Base-by-base conservation (phyloP, 2,329 filamentous ascomycete genomes). In the Cryphonectria nitschkei region DNA sequence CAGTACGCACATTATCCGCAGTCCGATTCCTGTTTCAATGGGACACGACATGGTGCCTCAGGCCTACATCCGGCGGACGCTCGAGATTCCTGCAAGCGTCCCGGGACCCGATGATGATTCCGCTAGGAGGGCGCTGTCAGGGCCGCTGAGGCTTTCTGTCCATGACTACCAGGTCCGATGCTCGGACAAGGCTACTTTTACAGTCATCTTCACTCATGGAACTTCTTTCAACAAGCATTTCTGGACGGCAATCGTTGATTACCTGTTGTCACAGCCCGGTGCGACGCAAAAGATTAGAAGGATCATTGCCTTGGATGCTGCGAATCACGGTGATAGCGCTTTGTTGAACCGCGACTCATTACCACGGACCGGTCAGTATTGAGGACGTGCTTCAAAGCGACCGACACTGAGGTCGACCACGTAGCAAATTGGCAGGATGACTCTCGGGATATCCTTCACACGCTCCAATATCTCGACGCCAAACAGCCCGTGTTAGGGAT, bases 321-420 rank as follows among this genome's bases (percentile, higher is more conserved):
- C 67, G 11, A 72, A 72, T 43, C 70, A 72, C 29, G 70, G 70
- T 14, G 70, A 72, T 26, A 72, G 70, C 22, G 70, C 70, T 0
- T 1, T 69, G 3, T 58, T 72, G 13, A 72, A 72, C 8, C 54
- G 58, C 6, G 37, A 29, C 46, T 19, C 62, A 3, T 39, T 72
- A n/a, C 70, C 64, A 6, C 34, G 8, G 1, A 64, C 54, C 61
- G 67, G 70, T 72, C 0, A 26, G 56, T 5, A n/a, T 7, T 41
- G 39, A 4, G 1, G 14, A 29, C 39, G 1, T n/a, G n/a, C 22
- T 3, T 29, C 16, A 65, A 4, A 52, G 43, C 43, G 14, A 46
- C 14, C 43, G 16, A 46, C 13, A 46, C 19, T 65, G 13, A 67
- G 37, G 26, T 29, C 4, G 5, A 50, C 29, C 22, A n/a, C 2